Evolutionary conservation across 179 eudicot genomes (phyloP), one percentile per base, ranked within the genome.

Genomic region (Patellifolia procumbens): DNA sequence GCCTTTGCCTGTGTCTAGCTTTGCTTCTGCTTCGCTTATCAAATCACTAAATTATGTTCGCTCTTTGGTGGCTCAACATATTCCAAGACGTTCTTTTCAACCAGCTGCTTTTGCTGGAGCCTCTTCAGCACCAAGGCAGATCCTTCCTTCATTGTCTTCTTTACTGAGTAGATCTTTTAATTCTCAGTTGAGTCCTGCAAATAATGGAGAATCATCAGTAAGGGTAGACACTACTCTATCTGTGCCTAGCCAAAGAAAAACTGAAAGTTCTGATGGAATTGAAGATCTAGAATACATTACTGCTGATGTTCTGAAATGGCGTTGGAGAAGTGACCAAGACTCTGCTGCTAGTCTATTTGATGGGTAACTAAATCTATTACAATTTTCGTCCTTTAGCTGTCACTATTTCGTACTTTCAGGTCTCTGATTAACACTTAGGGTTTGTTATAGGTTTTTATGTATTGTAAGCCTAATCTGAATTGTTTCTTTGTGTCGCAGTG

Each of bases 11-110:
- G 97, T 93, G 65, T 90, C 99, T 74, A 93, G 88, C 83, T 93
- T 90, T 90, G 93, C 93, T 76, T 93, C 95, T 49, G 80, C 78
- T 39, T 86, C 97, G 70, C 95, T 95, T 80, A 91, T 85, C 76
- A 93, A 95, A 80, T 95, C 99, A 70, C 81, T 95, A 80, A 88
- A 95, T 80, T 95, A 95, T 85, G 93, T 95, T 59, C 97, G 97
- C 76, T 95, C 99, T 78, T 84, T 95, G 79, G 97, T 95, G 79
- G 91, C 90, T 51, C 97, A 89, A 81, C 86, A 91, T 85, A 81
- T 93, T 63, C 99, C 99, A 74, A 93, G 76, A 72, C 89, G 89
- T 72, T 90, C 95, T 49, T 90, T 93, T 69, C 97, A 95, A 82
- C 91, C 99, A 56, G 95, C 97, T 63, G 93, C 90, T 55, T 93